phyloP scores from a whole-genome alignment of 2,329 filamentous ascomycete genomes.

The Ophiostoma perfectum region DNA sequence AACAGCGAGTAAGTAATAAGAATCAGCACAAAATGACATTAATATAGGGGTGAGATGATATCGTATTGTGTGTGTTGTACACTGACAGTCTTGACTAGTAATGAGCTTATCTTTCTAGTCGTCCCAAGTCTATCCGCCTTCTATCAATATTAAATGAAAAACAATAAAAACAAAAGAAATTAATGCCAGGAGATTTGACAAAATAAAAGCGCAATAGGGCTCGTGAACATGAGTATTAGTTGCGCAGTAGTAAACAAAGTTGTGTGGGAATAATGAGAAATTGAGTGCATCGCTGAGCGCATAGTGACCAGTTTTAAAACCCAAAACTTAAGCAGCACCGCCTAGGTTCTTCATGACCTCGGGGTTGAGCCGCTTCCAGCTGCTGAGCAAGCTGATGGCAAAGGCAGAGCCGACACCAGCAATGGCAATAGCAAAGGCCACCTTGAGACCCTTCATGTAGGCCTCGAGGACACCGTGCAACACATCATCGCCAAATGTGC shows the following conservation, averaged over 20 bases:
- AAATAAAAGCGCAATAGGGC: not conserved
- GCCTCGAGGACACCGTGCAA: conserved; percentile 47
- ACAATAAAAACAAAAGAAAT: not conserved
- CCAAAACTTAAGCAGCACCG: conserved; percentile 22
- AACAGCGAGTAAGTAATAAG: not conserved
- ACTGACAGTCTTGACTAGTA: not conserved
- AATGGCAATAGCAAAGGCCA: conserved; percentile 28
- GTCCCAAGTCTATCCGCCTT: not conserved
- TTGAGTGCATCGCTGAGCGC: not conserved
- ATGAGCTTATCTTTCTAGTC: not conserved
- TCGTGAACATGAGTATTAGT: not conserved
- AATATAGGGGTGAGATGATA: not conserved
- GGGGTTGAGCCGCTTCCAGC: conserved; percentile 23
- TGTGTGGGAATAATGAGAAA: not conserved
- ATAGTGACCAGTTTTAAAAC: not conserved
- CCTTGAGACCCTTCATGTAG: conserved; percentile 46
- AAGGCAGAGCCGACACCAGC: conserved; percentile 28
- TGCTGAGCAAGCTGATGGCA: conserved; percentile 30
- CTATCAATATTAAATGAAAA: not conserved
- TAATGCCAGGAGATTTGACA: not conserved
- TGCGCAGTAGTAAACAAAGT: not conserved
- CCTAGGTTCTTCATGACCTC: conserved; percentile 22
- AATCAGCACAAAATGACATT: not conserved
- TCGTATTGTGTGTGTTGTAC: not conserved
- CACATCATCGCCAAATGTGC: conserved; percentile 39